Evolutionary conservation across 1,284 basidiomycete species (phyloP), one percentile per base, ranked within the genome.

Genomic region (Marasmius oreades): DNA sequence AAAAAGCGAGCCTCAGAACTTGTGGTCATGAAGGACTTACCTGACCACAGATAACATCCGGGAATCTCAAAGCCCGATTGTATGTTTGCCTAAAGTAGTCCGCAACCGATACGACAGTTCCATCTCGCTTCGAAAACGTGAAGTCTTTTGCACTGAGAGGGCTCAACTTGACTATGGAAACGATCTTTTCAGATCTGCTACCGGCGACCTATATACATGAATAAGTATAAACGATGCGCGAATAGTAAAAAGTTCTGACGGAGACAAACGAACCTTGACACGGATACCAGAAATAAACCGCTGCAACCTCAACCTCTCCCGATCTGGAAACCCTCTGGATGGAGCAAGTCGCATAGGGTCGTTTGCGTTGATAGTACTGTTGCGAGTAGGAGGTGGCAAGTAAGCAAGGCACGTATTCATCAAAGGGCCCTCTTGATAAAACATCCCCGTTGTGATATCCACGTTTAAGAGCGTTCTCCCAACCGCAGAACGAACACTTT

Each of bases 401-500:
- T 42, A n/a, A 20, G n/a, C 20, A 7, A 42, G 20, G n/a, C 39
- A 42, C n/a, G n/a, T 7, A 6, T 20, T 42, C 7, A 42, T 16
- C 39, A 42, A 42, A 11, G 70, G 64, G 0, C 76, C 76, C 43
- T 68, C 63, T 66, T 84, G 83, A 68, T 86, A 91, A 86, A 92
- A 90, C 0, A 82, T 79, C 0, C 83, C 88, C 0, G 90, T 90
- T 1, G 84, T 83, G 55, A 90, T 88, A 60, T 92, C 89, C 58
- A 92, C 78, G 61, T 92, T 92, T 65, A 92, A 81, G 45, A 90
- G 69, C 74, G 90, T 82, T 16, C 75, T 76, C 1, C 81, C 80
- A n/a, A 83, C 77, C 0, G 81, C 85, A 8, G 88, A 88, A 12
- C 89, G 77, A 24, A 90, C 80, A 0, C 86, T 90, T 66, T 89